A percentile compares a stretch with the other conserved stretches of the same genome.
phyloP scores from a whole-genome alignment of 1,284 basidiomycete genomes.

The Anthracocystis walkeri region DNA sequence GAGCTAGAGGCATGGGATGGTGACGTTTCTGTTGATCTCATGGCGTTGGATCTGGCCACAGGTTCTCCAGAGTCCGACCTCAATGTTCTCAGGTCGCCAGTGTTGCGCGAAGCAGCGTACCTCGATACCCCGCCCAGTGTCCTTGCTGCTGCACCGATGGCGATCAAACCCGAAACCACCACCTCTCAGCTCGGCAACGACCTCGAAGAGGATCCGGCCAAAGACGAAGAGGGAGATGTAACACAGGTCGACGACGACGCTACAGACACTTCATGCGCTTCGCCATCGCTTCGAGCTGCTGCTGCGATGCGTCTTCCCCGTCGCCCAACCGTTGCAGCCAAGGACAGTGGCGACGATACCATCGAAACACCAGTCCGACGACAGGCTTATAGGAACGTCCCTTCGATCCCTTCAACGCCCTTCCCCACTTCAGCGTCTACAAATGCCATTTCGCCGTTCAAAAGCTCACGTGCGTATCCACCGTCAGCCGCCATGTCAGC shows the following conservation, averaged over 20 bases:
- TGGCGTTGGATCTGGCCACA: constrained; percentile 37
- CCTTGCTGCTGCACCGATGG: background rate
- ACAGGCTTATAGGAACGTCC: constrained; percentile 14
- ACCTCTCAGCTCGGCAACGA: background rate
- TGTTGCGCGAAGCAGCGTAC: background rate
- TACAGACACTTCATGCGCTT: constrained; percentile 25
- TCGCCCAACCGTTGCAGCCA: background rate
- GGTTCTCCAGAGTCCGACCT: constrained; percentile 30
- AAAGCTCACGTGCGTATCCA: constrained; percentile 7
- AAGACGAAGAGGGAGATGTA: background rate
- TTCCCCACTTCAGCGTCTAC: constrained; percentile 5
- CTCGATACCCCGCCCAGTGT: constrained; percentile 25
- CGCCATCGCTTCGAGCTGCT: constrained; percentile 34
- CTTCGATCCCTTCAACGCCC: constrained; percentile 28
- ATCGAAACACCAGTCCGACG: constrained; percentile 23
- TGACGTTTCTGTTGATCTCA: constrained; percentile 36
- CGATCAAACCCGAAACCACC: background rate
- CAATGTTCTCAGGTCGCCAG: constrained; percentile 26
- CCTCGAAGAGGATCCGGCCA: background rate
- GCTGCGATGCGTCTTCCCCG: constrained; percentile 23
- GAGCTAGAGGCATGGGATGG: constrained; percentile 34
- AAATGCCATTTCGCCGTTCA: constrained; percentile 7
- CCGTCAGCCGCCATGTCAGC: constrained; percentile 33
- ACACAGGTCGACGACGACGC: constrained; percentile 16
- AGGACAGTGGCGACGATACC: background rate